Evolutionary conservation across 2,329 filamentous ascomycete genomes (phyloP), one percentile per base, ranked within the genome.

Genomic region (Nothomitra cinnamomea): DNA sequence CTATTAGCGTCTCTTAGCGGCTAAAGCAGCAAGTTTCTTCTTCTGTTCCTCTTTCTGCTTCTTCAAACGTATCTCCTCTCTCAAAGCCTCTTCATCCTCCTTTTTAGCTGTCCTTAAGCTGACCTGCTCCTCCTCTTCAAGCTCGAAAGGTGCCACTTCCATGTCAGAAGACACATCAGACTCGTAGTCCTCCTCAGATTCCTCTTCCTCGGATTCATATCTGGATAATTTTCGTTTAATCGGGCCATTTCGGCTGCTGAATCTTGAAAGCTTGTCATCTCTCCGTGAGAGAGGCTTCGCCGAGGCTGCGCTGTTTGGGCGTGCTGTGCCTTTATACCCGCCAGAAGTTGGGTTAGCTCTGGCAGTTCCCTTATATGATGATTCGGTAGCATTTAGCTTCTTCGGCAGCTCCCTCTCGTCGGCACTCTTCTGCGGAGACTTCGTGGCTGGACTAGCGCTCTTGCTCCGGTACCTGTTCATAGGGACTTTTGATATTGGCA

Each of bases 121-220:
- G 13, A 57, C 56, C 21, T 61, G 62, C 59, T 74, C 72, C 60
- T 74, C 72, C 24, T 64, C 57, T 53, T 71, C 69, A 50, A 74
- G 60, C 56, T 73, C 71, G 51, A 66, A 62, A 19, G 69, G 62
- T 21, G 70, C 72, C 51, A 70, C 72, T 60, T 74, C 72, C 72
- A 74, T 74, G 56, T 72, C 71, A n/a, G 69, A 71, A 6, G 68
- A 71, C 38, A 56, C 67, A 53, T 71, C 70, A 1, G 69, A 72
- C 51, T 67, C 69, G 56, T 68, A 67, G 56, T 69, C 67, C 12
- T 62, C 43, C 13, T 38, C 52, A 2, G n/a, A 36, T 12, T 47
- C 52, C 1, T 38, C 52, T 49, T 53, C 52, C 2, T 53, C 52
- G n/a, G 45, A 35, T 17, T 17, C 24, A 49, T 49, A 49, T 32